Percentiles rank a stretch among this genome's conserved stretches.
These are phyloP conservation scores for Symmetrospora coprosmae DNA, from an alignment of 768 basidiomycete genomes.

Conservation along the genomic window DNA sequence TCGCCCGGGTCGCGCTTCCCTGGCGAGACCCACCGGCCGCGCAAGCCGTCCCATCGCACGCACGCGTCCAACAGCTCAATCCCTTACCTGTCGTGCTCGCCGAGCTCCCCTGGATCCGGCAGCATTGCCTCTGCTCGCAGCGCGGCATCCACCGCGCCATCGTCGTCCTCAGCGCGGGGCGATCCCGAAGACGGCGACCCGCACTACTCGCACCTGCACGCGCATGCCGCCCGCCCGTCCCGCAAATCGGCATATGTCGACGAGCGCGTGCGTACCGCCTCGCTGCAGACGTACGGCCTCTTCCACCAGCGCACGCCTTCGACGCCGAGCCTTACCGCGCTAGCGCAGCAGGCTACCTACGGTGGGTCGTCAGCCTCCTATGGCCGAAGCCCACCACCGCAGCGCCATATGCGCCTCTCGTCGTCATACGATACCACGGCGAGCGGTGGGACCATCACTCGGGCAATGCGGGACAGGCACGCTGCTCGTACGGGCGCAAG, in stretches of 20 bases:
- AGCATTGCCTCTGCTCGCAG: neutral
- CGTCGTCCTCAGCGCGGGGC: neutral
- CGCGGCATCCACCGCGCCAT: conserved; percentile 9
- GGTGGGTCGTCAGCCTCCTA: neutral
- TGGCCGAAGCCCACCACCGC: neutral
- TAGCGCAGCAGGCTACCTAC: no score
- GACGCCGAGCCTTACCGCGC: neutral
- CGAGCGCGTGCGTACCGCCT: neutral
- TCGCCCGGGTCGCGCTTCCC: no score
- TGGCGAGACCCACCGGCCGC: no score
- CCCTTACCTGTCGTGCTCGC: conserved; percentile 15
- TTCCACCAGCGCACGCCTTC: conserved; percentile 19
- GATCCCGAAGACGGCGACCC: neutral
- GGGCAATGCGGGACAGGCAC: no score
- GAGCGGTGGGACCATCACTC: no score
- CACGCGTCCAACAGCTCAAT: conserved; percentile 1
- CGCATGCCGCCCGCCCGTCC: no score
- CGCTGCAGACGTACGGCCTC: conserved; percentile 2
- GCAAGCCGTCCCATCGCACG: neutral
- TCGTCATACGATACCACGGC: conserved; percentile 4
- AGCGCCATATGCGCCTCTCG: neutral
- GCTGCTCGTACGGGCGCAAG: no score
- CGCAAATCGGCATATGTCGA: neutral
- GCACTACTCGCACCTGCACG: no score
- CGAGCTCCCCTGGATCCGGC: conserved; percentile 14